Conservation (phyloP, 116 monocot genomes). For the Phalaenopsis hybrid region DNA sequence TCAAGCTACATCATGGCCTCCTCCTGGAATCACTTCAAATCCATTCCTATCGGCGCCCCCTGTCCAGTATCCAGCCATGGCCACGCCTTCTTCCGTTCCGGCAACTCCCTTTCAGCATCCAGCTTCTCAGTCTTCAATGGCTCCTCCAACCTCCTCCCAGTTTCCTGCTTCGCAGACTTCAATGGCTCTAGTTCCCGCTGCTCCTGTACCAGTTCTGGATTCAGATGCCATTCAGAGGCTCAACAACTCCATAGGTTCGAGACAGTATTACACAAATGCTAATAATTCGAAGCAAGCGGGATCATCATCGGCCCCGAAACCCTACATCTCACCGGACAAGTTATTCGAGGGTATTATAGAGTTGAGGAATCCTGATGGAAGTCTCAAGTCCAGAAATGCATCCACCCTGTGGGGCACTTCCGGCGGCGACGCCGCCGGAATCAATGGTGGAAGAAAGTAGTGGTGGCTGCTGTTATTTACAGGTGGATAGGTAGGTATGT, state of each 20-base stretch:
- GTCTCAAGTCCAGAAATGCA: slow-evolving; percentile 30
- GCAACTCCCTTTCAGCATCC: not conserved
- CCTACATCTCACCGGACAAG: slow-evolving; percentile 59
- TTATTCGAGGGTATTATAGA: slow-evolving; percentile 75
- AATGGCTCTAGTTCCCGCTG: not conserved
- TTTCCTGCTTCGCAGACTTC: not conserved
- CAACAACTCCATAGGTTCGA: slow-evolving; percentile 15
- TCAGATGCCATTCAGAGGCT: slow-evolving; percentile 11
- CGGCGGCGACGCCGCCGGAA: slow-evolving; percentile 23
- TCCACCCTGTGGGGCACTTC: slow-evolving; percentile 6
- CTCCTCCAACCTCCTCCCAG: not conserved
- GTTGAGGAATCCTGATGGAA: slow-evolving; percentile 47
- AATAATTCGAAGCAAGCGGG: slow-evolving; percentile 2
- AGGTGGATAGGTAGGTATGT: not conserved
- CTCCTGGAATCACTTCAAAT: slow-evolving; percentile 4
- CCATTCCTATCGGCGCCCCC: slow-evolving; percentile 16
- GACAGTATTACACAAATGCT: not conserved
- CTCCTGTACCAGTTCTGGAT: not conserved
- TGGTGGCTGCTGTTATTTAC: not conserved
- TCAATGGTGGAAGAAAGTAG: slow-evolving; percentile 40
- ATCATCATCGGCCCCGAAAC: slow-evolving; percentile 16
- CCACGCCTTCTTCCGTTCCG: not conserved
- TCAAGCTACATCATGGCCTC: slow-evolving; percentile 68
- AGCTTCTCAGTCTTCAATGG: not conserved
- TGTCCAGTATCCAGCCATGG: slow-evolving; percentile 5